Percentiles rank a stretch among this genome's conserved stretches.
These are phyloP conservation scores for Dothideomycetidae sp. DNA, from an alignment of 2,329 filamentous ascomycete species.

Conservation along the genomic window DNA sequence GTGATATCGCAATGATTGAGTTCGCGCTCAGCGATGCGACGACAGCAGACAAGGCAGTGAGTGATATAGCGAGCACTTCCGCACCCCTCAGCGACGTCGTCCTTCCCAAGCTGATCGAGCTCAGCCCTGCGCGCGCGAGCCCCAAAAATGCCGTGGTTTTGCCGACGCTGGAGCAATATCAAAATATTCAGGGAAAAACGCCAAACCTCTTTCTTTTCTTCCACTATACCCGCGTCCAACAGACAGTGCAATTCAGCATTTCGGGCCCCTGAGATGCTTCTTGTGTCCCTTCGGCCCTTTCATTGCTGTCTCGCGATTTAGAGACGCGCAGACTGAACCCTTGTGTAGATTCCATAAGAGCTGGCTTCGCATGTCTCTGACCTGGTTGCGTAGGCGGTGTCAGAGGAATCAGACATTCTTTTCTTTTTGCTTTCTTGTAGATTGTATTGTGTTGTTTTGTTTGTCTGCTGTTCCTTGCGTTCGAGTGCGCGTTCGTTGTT, in stretches of 20 bases:
- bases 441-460: background rate
- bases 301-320: conserved; percentile 53
- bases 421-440: too few species aligned
- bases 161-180: conserved; percentile 4
- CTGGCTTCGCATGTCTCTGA: conserved; percentile 48
- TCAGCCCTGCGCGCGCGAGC: too few species aligned
- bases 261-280: conserved; percentile 51
- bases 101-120: too few species aligned
- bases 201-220: conserved; percentile 23
- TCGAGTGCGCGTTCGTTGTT: too few species aligned
- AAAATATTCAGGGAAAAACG: conserved; percentile 1
- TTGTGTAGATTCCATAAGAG: conserved; percentile 50
- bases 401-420: conserved; percentile 62
- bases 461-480: conserved; percentile 6
- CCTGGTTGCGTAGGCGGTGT: conserved; percentile 63
- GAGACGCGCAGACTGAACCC: conserved; percentile 43
- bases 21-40: too few species aligned
- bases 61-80: too few species aligned
- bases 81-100: too few species aligned
- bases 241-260: conserved; percentile 75
- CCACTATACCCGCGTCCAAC: conserved; percentile 47
- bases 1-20: too few species aligned
- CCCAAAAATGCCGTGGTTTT: conserved; percentile 2
- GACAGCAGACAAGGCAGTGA: too few species aligned
- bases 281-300: conserved; percentile 39